Conservation (phyloP, 2,329 filamentous ascomycete genomes). For the Clonostachys chloroleuca region DNA sequence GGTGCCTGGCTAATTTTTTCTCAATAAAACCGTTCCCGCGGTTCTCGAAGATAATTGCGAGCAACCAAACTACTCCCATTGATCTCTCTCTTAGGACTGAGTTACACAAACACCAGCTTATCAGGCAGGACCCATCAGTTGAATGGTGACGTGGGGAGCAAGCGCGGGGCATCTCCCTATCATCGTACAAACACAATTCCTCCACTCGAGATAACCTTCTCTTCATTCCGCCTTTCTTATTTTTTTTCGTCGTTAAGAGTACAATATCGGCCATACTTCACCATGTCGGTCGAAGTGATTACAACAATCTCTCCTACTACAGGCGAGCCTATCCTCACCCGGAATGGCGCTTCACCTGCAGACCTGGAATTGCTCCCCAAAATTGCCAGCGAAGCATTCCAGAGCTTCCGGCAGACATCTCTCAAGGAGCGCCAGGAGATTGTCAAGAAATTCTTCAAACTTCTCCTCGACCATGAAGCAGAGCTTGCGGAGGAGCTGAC, state of each 20-base stretch:
- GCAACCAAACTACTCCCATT: too few species aligned
- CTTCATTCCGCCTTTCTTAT: slow-evolving; percentile 5
- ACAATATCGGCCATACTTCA: slow-evolving; percentile 9
- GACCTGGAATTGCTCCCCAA: slow-evolving; percentile 71
- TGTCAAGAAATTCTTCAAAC: slow-evolving; percentile 71
- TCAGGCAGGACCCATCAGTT: too few species aligned
- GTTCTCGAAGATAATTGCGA: too few species aligned
- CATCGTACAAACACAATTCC: not conserved
- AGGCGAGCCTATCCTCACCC: slow-evolving; percentile 76
- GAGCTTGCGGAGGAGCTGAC: slow-evolving; percentile 81
- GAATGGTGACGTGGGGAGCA: slow-evolving; percentile 15
- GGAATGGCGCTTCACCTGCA: slow-evolving; percentile 65
- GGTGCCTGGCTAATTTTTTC: too few species aligned
- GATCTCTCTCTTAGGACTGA: too few species aligned
- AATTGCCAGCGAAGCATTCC: slow-evolving; percentile 70
- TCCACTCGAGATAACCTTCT: slow-evolving; percentile 7
- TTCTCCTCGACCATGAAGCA: slow-evolving; percentile 69
- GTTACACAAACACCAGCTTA: too few species aligned
- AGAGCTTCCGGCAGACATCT: slow-evolving; percentile 69
- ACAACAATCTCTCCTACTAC: slow-evolving; percentile 88
- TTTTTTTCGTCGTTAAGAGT: not conserved
- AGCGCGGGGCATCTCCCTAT: slow-evolving; percentile 1
- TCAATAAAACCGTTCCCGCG: too few species aligned
- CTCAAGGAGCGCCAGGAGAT: slow-evolving; percentile 75
- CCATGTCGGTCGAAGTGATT: slow-evolving; percentile 60